Evolutionary conservation across 2,329 filamentous ascomycete genomes (phyloP).

Genomic region (Myriosclerotinia duriaeana): DNA sequence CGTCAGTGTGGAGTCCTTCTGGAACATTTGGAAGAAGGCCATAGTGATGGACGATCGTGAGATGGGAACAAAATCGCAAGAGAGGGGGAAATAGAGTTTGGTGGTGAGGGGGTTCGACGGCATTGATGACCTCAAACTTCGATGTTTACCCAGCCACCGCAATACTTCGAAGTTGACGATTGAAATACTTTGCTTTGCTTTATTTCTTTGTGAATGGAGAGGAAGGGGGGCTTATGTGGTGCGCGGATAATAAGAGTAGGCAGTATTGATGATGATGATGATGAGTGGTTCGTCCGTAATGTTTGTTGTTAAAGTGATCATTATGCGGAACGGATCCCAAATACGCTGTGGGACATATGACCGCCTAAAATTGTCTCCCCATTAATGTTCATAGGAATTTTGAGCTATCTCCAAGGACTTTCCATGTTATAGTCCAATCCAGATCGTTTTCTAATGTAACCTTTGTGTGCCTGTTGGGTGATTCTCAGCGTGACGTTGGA

Average conservation of each 20-base stretch:
- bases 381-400: not conserved
- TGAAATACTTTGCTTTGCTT: not conserved
- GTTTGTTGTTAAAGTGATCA: not conserved
- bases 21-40: not conserved
- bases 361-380: not conserved
- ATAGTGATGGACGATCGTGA: not conserved
- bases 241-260: not conserved
- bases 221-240: not conserved
- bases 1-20: conserved; percentile 17
- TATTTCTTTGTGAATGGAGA: not conserved
- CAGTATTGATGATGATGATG: not conserved
- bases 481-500: not conserved
- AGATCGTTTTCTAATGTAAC: not conserved
- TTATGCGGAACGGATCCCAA: not conserved
- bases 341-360: not conserved
- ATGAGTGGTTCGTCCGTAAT: conserved; percentile 1
- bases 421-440: not conserved
- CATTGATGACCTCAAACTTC: conserved; percentile 10
- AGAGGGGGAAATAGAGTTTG: not conserved
- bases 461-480: not conserved
- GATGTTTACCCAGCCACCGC: conserved; percentile 4
- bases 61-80: conserved; percentile 1
- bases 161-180: not conserved
- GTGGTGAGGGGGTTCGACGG: not conserved
- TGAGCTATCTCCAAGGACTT: not conserved